Conservation (phyloP, 495 filamentous ascomycete species). For the Penicillium nucicola region DNA sequence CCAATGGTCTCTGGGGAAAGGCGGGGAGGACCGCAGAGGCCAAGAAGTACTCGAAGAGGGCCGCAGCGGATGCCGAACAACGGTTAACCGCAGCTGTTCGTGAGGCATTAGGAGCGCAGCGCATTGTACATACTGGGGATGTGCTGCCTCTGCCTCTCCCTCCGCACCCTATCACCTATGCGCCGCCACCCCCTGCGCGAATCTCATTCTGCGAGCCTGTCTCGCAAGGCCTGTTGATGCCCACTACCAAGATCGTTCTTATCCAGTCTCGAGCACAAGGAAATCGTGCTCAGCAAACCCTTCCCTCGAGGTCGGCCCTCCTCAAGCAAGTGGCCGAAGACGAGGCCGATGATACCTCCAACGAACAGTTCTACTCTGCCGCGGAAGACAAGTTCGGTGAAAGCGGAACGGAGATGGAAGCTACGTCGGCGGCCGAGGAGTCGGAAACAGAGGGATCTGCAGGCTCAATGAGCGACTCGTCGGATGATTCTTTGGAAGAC, state of each 20-base stretch:
- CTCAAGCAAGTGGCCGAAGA: constrained; percentile 63
- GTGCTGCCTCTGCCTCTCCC: constrained; percentile 77
- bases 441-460: constrained; percentile 47
- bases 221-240: constrained; percentile 75
- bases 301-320: constrained; percentile 28
- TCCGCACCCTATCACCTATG: constrained; percentile 86
- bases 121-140: constrained; percentile 80
- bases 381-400: constrained; percentile 66
- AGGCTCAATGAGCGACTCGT: constrained; percentile 59
- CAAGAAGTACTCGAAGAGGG: constrained; percentile 36
- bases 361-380: constrained; percentile 86
- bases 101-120: constrained; percentile 63
- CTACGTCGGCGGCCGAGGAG: constrained; percentile 51
- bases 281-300: constrained; percentile 27
- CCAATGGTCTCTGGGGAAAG: constrained; percentile 40
- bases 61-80: constrained; percentile 52
- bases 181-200: constrained; percentile 69
- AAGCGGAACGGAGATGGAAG: constrained; percentile 57
- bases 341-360: constrained; percentile 75
- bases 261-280: constrained; percentile 54
- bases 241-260: constrained; percentile 68
- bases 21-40: constrained; percentile 33
- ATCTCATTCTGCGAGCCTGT: constrained; percentile 70
- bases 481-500: constrained; percentile 74
- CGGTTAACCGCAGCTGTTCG: constrained; percentile 74